Conservation (phyloP, 2,329 filamentous ascomycete species). For the Didymella pinodella region DNA sequence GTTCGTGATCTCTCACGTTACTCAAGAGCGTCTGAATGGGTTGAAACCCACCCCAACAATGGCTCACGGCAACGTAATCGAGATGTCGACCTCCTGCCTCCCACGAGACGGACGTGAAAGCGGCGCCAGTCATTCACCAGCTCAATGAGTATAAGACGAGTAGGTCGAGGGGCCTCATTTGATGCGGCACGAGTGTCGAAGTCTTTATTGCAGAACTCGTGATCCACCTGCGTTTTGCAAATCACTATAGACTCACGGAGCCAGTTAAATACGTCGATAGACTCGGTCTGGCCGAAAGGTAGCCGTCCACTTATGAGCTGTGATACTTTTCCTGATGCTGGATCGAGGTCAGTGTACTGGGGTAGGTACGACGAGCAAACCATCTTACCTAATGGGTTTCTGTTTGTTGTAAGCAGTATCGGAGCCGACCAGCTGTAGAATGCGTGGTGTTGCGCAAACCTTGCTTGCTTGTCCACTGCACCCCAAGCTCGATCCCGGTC, state of each 20-base stretch:
- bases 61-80: background rate
- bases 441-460: background rate
- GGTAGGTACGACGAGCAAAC: background rate
- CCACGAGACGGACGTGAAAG: background rate
- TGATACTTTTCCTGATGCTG: background rate
- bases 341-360: background rate
- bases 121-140: background rate
- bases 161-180: background rate
- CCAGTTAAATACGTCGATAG: background rate
- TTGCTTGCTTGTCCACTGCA: background rate
- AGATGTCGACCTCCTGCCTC: background rate
- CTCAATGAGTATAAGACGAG: background rate
- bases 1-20: background rate
- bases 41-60: background rate
- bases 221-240: background rate
- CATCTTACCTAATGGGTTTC: background rate
- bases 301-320: background rate
- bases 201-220: background rate
- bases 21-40: background rate
- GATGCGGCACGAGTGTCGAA: background rate
- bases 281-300: background rate
- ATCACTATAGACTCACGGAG: background rate
- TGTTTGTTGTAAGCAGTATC: background rate
- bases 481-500: background rate
- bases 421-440: background rate